Evolutionary conservation across 495 filamentous ascomycete genomes (phyloP).

Genomic region (Penicillium simplicissimum): DNA sequence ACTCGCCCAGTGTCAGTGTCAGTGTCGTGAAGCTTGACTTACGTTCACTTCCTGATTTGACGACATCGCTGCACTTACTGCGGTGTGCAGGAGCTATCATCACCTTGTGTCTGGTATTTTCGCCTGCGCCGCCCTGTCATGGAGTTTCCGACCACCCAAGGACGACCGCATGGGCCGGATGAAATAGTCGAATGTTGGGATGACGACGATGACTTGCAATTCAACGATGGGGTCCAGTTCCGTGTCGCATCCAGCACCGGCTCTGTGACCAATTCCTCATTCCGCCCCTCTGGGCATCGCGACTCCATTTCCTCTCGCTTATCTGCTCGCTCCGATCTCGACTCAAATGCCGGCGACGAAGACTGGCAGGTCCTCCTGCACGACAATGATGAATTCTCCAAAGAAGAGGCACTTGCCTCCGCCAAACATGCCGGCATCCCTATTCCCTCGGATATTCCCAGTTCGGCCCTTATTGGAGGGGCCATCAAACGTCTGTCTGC

Average conservation of each 20-base stretch:
- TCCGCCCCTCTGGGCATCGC: slow-evolving; percentile 57
- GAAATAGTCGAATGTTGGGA: slow-evolving; percentile 83
- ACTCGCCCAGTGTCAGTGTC: slow-evolving; percentile 22
- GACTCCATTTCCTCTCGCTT: slow-evolving; percentile 76
- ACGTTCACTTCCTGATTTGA: slow-evolving; percentile 23
- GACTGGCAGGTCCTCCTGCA: slow-evolving; percentile 81
- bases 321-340: slow-evolving; percentile 78
- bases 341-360: slow-evolving; percentile 73
- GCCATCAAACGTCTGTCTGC: slow-evolving; percentile 90
- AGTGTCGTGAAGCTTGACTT: slow-evolving; percentile 26
- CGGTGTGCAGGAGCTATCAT: neutral
- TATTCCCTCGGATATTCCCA: slow-evolving; percentile 84
- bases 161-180: slow-evolving; percentile 50
- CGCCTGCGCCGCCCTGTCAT: slow-evolving; percentile 32
- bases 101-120: neutral
- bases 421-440: slow-evolving; percentile 89
- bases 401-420: slow-evolving; percentile 78
- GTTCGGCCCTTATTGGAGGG: slow-evolving; percentile 89
- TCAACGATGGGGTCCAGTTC: slow-evolving; percentile 68
- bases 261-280: slow-evolving; percentile 49
- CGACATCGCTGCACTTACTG: neutral
- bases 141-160: slow-evolving; percentile 59
- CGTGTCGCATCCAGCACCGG: slow-evolving; percentile 63
- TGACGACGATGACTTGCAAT: slow-evolving; percentile 78
- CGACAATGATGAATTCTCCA: slow-evolving; percentile 76